Evolutionary conservation across 2,329 filamentous ascomycete species (phyloP).

Genomic region (Magnaporthiopsis rhizophila): DNA sequence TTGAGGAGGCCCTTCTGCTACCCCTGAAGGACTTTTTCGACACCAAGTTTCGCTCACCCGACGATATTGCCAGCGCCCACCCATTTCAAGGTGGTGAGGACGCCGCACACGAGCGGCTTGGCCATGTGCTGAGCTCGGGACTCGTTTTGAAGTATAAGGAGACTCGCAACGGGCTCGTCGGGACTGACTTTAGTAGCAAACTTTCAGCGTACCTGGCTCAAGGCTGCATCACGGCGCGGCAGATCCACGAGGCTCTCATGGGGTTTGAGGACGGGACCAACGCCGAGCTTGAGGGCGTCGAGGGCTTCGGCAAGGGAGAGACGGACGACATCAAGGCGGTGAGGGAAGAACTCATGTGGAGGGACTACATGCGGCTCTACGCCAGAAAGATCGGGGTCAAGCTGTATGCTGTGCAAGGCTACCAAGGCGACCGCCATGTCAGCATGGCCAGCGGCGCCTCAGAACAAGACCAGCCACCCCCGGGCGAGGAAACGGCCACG

Average conservation of each 20-base stretch:
- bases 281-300: slow-evolving; percentile 26
- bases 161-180: slow-evolving; percentile 64
- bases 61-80: slow-evolving; percentile 49
- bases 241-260: slow-evolving; percentile 60
- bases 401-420: slow-evolving; percentile 56
- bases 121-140: slow-evolving; percentile 52
- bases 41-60: slow-evolving; percentile 31
- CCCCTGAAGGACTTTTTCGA: slow-evolving; percentile 49
- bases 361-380: slow-evolving; percentile 75
- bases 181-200: slow-evolving; percentile 66
- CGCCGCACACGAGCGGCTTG: slow-evolving; percentile 48
- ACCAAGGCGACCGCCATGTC: not conserved
- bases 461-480: not conserved
- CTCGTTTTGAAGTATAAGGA: slow-evolving; percentile 58
- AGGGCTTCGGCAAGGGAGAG: slow-evolving; percentile 61
- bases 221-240: slow-evolving; percentile 64
- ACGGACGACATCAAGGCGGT: slow-evolving; percentile 63
- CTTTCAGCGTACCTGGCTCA: slow-evolving; percentile 65
- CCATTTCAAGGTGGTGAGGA: slow-evolving; percentile 63
- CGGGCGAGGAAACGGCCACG: not conserved
- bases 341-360: slow-evolving; percentile 67
- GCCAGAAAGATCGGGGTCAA: slow-evolving; percentile 59
- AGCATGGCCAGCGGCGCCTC: not conserved
- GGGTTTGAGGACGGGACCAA: slow-evolving; percentile 60
- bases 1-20: slow-evolving; percentile 46